phyloP scores from a whole-genome alignment of 2,329 filamentous ascomycete genomes.

The Talaromyces sp. region DNA sequence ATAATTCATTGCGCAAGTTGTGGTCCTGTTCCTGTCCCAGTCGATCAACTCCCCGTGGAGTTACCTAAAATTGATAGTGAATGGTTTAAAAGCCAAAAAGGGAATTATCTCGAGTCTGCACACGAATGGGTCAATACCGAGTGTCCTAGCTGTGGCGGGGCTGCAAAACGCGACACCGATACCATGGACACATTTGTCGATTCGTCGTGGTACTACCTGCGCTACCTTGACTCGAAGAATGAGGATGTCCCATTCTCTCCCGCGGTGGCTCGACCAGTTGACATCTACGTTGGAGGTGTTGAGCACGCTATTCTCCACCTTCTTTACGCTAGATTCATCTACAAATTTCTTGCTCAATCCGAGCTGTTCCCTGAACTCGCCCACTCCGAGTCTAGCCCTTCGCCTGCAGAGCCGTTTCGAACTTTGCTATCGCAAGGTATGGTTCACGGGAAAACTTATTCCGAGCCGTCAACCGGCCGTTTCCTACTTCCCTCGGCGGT shows the following conservation, averaged over 20 bases:
- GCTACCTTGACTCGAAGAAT: conserved; percentile 70
- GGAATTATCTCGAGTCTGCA: conserved; percentile 70
- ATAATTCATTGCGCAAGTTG: conserved; percentile 76
- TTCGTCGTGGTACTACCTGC: conserved; percentile 88
- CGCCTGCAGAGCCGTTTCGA: conserved; percentile 67
- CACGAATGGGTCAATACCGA: conserved; percentile 67
- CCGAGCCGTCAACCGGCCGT: conserved; percentile 65
- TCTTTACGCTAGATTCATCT: conserved; percentile 83
- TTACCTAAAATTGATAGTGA: conserved; percentile 65
- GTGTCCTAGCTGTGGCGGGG: conserved; percentile 64
- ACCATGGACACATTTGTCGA: conserved; percentile 97
- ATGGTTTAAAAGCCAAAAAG: conserved; percentile 62
- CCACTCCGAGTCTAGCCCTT: conserved; percentile 25
- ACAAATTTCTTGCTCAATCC: conserved; percentile 68
- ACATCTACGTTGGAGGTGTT: conserved; percentile 82
- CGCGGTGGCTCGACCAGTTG: conserved; percentile 61
- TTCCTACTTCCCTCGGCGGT: conserved; percentile 75
- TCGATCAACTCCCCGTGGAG: conserved; percentile 67
- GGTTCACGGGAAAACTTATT: conserved; percentile 83
- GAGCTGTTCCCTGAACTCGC: conserved; percentile 33
- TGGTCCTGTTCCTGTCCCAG: conserved; percentile 72
- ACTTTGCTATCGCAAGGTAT: conserved; percentile 84
- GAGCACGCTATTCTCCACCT: conserved; percentile 89
- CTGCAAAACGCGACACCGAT: conserved; percentile 77
- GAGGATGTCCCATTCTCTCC: conserved; percentile 54